These are phyloP conservation scores for Calonectria hawksworthii DNA, from an alignment of 2,329 filamentous ascomycete species.

Conservation along the genomic window DNA sequence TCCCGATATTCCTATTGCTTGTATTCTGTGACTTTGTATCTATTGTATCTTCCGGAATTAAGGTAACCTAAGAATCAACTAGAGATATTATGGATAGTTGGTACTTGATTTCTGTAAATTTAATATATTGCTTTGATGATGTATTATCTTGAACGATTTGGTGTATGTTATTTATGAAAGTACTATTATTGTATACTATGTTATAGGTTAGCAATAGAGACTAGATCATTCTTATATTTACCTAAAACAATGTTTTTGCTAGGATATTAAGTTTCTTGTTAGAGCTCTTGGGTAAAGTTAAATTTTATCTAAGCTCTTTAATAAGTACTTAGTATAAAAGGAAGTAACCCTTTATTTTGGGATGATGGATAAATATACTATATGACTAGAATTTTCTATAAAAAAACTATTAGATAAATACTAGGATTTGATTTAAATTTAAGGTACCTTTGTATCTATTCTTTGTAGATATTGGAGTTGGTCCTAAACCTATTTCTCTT, in stretches of 20 bases:
- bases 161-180: background rate
- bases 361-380: background rate
- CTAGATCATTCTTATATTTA: background rate
- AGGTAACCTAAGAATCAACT: no score
- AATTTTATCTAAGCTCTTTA: background rate
- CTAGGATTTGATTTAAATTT: background rate
- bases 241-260: background rate
- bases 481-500: background rate
- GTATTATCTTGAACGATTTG: background rate
- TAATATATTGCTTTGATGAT: background rate
- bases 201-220: background rate
- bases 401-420: background rate
- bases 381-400: background rate
- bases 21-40: background rate
- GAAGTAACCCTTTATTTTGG: background rate
- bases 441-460: background rate
- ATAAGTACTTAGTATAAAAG: background rate
- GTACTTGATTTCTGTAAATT: conserved; percentile 12
- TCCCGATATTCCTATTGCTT: background rate
- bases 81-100: no score
- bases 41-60: no score
- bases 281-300: conserved; percentile 8
- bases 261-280: background rate
- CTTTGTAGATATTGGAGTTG: background rate
- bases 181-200: background rate